Evolutionary conservation across 176 grass and related monocot genomes (phyloP), one percentile per base, ranked within the genome.

Genomic region (Chrysopogon serrulatus): DNA sequence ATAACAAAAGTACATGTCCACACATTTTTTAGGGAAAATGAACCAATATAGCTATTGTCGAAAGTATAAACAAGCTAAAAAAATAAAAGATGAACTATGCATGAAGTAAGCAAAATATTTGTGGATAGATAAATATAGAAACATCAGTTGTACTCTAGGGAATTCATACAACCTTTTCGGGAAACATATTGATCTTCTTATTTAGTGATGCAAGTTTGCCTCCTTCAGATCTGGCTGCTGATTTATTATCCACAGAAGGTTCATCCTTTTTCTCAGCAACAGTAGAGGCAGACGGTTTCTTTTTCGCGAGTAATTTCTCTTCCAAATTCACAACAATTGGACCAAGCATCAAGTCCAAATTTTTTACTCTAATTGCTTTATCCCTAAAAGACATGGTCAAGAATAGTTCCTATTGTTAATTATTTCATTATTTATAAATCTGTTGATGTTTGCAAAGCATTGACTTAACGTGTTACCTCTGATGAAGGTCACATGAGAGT

Each of bases 111-210:
- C 9, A 72, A 48, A 65, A 59, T 61, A 28, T 48, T 73, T 9
- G 31, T 75, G 32, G 14, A 73, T 40, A 86, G 74, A 21, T 78
- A 70, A 73, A 74, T 85, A 73, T 65, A 78, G 78, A 73, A 82
- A 56, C 48, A 87, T 48, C 41, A 75, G 17, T 56, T 72, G 18
- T 73, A 77, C 28, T 78, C 57, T 73, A 76, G 51, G 65, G 64
- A 86, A 87, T 61, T 62, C 80, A 77, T 87, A 86, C 82, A 90
- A 98, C 96, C 96, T 98, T 91, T 90, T 95, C 96, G 79, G 93
- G 91, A 88, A 95, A 64, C 78, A 90, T 60, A 91, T 83, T 56
- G 68, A 92, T 90, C 82, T 95, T 85, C 78, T 98, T 95, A 84
- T 92, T 91, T 74, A 92, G 42, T 79, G 93, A 86, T 76, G 80